Evolutionary conservation across 441 rosid species (phyloP).

Genomic region (Codiaeum variegatum): DNA sequence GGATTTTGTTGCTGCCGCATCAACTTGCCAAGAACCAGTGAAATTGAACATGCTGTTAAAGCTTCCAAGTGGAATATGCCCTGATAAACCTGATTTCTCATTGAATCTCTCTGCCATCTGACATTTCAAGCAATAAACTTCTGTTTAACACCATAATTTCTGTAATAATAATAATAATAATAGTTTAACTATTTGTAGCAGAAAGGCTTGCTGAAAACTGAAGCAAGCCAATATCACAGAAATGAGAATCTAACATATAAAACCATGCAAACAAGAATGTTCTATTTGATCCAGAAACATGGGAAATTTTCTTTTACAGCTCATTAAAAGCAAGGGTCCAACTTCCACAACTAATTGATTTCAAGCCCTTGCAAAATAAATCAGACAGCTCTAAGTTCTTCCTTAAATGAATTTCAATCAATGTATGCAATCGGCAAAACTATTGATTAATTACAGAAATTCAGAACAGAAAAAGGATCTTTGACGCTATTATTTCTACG

Average conservation of each 20-base stretch:
- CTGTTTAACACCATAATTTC: neutral
- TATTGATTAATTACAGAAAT: neutral
- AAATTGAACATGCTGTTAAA: slow-evolving; percentile 64
- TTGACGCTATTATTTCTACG: too few species aligned
- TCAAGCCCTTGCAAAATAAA: slow-evolving; percentile 2
- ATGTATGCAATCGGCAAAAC: neutral
- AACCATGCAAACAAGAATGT: neutral
- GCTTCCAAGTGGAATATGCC: slow-evolving; percentile 55
- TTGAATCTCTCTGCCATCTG: slow-evolving; percentile 55
- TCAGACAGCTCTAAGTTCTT: neutral
- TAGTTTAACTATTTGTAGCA: slow-evolving; percentile 10
- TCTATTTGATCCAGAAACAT: neutral
- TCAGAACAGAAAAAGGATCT: neutral
- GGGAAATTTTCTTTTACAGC: neutral
- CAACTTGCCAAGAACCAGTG: slow-evolving; percentile 57
- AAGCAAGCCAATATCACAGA: neutral
- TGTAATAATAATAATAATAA: neutral
- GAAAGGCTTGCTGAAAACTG: neutral
- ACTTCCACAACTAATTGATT: neutral
- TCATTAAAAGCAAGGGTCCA: neutral
- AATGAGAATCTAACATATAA: neutral
- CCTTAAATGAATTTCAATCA: neutral
- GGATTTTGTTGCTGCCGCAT: slow-evolving; percentile 54
- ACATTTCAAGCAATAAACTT: slow-evolving; percentile 28
- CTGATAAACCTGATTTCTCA: slow-evolving; percentile 41